Evolutionary conservation across 176 grass and related monocot genomes (phyloP).

Genomic region (Cocos nucifera): DNA sequence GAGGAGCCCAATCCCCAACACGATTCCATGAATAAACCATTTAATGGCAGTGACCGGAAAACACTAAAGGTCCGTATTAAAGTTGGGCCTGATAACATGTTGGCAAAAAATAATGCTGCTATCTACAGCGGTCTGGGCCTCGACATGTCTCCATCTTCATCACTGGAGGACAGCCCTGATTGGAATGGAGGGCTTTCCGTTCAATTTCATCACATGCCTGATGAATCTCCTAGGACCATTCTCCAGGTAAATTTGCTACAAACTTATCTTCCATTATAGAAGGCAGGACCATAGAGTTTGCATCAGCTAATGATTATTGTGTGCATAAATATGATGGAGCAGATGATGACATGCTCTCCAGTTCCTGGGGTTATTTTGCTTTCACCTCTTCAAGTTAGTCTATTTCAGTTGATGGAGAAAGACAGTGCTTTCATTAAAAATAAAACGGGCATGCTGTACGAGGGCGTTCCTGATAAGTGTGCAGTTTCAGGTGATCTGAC

Average conservation of each 20-base stretch:
- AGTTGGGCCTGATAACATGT: conserved; percentile 57
- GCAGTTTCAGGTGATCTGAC: conserved; percentile 13
- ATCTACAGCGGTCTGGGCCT: conserved; percentile 88
- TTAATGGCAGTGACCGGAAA: conserved; percentile 50
- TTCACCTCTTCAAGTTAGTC: conserved; percentile 53
- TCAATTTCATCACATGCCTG: conserved; percentile 38
- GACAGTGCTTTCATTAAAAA: conserved; percentile 37
- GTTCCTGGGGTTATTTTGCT: conserved; percentile 63
- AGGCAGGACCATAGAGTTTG: no score
- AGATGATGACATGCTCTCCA: conserved; percentile 77
- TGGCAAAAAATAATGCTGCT: conserved; percentile 73
- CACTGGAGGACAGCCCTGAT: conserved; percentile 70
- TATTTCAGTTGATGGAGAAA: conserved; percentile 57
- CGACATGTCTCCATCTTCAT: conserved; percentile 87
- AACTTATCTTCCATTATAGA: not conserved
- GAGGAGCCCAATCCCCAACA: conserved; percentile 20
- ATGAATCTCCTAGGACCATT: conserved; percentile 80
- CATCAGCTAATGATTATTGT: no score
- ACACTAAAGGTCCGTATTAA: conserved; percentile 95
- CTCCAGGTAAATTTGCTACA: conserved; percentile 53
- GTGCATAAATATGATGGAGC: conserved; percentile 12
- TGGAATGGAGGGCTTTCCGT: conserved; percentile 40
- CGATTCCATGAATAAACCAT: conserved; percentile 36
- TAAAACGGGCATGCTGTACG: conserved; percentile 23
- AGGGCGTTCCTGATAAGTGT: conserved; percentile 30